Conservation (phyloP, 768 basidiomycete genomes). For the Trametes maxima region DNA sequence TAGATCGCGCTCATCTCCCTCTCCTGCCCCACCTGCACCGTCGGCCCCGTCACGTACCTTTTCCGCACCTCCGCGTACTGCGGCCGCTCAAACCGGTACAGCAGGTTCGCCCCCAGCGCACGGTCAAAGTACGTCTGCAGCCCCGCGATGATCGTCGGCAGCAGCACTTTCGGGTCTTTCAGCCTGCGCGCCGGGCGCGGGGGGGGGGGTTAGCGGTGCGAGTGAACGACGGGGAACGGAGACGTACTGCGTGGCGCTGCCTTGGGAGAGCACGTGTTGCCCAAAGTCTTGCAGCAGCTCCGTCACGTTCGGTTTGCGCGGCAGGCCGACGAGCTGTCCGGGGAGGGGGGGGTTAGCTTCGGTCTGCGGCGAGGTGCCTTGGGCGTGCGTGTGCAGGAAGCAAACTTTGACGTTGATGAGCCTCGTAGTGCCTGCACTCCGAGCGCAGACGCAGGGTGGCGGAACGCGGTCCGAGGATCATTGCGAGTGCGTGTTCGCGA, state of each 20-base stretch:
- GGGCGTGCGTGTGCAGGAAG: no score
- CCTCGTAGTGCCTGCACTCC: no score
- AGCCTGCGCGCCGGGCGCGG: no score
- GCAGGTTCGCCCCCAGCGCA: constrained; percentile 82
- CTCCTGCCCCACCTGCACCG: constrained; percentile 67
- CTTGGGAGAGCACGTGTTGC: constrained; percentile 52
- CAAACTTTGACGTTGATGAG: no score
- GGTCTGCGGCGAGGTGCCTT: no score
- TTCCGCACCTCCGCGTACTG: constrained; percentile 86
- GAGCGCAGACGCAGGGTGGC: no score
- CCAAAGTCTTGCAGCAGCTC: constrained; percentile 80
- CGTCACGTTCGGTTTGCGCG: constrained; percentile 76
- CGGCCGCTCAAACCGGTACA: constrained; percentile 94
- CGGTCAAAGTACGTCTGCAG: constrained; percentile 93
- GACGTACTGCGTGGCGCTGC: constrained; percentile 42
- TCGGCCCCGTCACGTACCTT: constrained; percentile 70
- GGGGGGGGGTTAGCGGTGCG: no score
- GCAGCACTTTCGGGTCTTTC: constrained; percentile 67
- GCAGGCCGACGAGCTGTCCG: constrained; percentile 84
- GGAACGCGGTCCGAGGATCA: no score
- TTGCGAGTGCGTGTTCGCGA: no score
- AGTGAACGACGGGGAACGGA: no score
- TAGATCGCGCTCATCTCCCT: constrained; percentile 90
- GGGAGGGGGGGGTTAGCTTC: no score
- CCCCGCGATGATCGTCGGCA: constrained; percentile 83